Evolutionary conservation across 495 filamentous ascomycete species (phyloP).

Genomic region (Neurospora sp.): DNA sequence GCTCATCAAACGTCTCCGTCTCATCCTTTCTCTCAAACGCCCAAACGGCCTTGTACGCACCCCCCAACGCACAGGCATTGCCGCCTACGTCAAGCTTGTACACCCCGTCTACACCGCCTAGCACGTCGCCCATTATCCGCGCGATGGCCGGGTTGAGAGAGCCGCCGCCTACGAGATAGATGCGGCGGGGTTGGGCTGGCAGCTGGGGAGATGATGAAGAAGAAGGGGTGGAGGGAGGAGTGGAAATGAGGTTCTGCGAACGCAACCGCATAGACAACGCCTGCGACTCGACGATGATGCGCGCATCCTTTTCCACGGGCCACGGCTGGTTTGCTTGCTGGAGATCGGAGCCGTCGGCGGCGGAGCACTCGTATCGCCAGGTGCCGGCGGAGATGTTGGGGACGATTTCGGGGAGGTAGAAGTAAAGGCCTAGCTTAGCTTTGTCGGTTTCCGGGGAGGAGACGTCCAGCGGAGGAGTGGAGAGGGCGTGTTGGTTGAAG

Average conservation of each 20-base stretch:
- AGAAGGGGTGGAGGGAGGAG: not conserved
- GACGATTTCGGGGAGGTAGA: slow-evolving; percentile 91
- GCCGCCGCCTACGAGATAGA: slow-evolving; percentile 92
- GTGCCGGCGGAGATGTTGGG: slow-evolving; percentile 76
- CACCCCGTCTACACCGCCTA: slow-evolving; percentile 81
- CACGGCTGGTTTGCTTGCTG: slow-evolving; percentile 32
- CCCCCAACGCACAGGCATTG: slow-evolving; percentile 88
- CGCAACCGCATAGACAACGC: slow-evolving; percentile 82
- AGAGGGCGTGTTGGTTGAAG: slow-evolving; percentile 63
- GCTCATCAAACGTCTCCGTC: slow-evolving; percentile 75
- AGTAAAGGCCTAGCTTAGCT: slow-evolving; percentile 83
- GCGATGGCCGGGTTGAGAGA: slow-evolving; percentile 82
- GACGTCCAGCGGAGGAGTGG: slow-evolving; percentile 58
- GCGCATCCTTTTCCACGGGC: slow-evolving; percentile 53
- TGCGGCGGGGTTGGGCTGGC: slow-evolving; percentile 65
- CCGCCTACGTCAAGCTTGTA: slow-evolving; percentile 91
- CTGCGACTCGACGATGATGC: slow-evolving; percentile 88
- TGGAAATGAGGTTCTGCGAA: slow-evolving; percentile 59
- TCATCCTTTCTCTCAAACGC: slow-evolving; percentile 57
- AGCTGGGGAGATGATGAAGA: slow-evolving; percentile 37
- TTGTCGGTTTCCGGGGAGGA: slow-evolving; percentile 32
- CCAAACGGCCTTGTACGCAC: slow-evolving; percentile 97
- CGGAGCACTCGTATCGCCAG: slow-evolving; percentile 67
- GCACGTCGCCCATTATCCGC: slow-evolving; percentile 67
- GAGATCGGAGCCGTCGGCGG: slow-evolving; percentile 36